These are phyloP conservation scores for Rhizophora mangle DNA, from an alignment of 345 rosid species.

Conservation along the genomic window DNA sequence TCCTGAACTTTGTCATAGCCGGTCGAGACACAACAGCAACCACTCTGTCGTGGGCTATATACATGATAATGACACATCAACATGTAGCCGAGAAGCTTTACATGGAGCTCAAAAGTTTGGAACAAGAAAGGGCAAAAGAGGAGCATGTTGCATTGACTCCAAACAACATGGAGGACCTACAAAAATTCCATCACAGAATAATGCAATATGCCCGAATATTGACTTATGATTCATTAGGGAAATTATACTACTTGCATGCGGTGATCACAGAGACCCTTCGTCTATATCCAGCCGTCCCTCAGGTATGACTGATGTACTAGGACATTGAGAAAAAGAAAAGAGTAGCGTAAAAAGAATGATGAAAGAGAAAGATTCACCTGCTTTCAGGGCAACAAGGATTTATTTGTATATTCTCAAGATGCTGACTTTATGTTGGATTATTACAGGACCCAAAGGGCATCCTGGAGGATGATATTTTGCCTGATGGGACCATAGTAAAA, in stretches of 20 bases:
- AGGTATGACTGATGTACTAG: constrained; percentile 34
- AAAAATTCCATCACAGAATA: constrained; percentile 51
- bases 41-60: constrained; percentile 88
- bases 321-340: background rate
- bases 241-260: constrained; percentile 74
- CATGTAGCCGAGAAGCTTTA: constrained; percentile 65
- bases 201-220: constrained; percentile 58
- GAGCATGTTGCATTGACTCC: constrained; percentile 37
- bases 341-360: background rate
- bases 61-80: constrained; percentile 63
- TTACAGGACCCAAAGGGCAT: constrained; percentile 85
- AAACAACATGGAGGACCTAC: constrained; percentile 35
- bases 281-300: constrained; percentile 92
- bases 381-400: too few species aligned
- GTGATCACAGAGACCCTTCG: constrained; percentile 87
- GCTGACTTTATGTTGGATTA: background rate
- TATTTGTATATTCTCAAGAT: too few species aligned
- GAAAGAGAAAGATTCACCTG: background rate
- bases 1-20: constrained; percentile 87
- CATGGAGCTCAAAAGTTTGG: constrained; percentile 60
- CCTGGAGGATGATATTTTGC: constrained; percentile 71
- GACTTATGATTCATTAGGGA: constrained; percentile 69
- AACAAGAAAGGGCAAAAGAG: constrained; percentile 57
- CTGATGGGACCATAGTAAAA: constrained; percentile 84
- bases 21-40: constrained; percentile 98